Conservation (phyloP, 345 rosid genomes). For the Syzygium oleosum region DNA sequence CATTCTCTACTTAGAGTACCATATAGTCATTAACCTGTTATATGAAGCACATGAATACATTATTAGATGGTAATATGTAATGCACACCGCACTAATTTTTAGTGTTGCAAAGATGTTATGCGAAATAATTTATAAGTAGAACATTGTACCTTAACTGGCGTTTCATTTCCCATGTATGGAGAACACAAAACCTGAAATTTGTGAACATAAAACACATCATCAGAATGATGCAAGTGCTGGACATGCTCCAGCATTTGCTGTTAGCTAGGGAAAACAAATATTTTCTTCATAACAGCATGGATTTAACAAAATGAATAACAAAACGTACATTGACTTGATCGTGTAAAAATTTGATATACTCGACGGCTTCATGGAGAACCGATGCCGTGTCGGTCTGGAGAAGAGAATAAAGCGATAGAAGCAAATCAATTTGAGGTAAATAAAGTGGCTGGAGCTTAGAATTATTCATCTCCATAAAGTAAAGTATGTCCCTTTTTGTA, state of each 20-base stretch:
- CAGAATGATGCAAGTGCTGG: background rate
- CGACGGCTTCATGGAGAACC: slow-evolving; percentile 84
- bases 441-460: background rate
- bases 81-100: background rate
- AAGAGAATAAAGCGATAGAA: background rate
- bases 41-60: background rate
- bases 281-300: background rate
- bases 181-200: slow-evolving; percentile 40
- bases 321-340: slow-evolving; percentile 61
- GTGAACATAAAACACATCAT: background rate
- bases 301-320: background rate
- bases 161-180: slow-evolving; percentile 51
- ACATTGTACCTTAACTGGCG: slow-evolving; percentile 49
- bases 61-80: background rate
- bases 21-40: background rate
- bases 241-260: background rate
- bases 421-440: background rate
- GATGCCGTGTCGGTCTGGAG: slow-evolving; percentile 96
- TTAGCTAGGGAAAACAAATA: background rate
- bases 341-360: slow-evolving; percentile 73
- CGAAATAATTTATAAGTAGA: slow-evolving; percentile 3
- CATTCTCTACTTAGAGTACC: background rate
- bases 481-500: background rate
- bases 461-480: background rate
- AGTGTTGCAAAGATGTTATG: background rate